These are phyloP conservation scores for Aurantiochytrium sp. DNA, from an alignment of 108 stramenopile species.

Conservation along the genomic window DNA sequence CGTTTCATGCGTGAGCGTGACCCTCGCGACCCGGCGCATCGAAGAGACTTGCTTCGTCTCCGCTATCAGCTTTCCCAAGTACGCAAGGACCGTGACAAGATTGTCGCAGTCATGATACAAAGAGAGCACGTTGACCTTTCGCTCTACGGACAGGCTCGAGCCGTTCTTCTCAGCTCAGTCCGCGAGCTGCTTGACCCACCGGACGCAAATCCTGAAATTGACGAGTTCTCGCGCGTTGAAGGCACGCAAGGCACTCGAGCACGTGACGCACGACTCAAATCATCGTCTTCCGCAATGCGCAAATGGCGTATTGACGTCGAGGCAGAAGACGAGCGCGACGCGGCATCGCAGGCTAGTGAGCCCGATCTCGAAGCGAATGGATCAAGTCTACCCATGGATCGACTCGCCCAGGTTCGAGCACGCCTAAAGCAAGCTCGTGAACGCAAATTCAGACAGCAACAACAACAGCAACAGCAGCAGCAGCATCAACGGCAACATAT, in stretches of 20 bases:
- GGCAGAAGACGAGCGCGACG: too few relatives aligned
- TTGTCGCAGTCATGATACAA: not conserved
- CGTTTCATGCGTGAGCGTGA: not conserved
- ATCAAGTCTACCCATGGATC: not conserved
- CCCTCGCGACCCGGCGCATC: not conserved
- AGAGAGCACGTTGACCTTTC: not conserved
- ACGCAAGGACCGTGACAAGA: not conserved
- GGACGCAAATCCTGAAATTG: not conserved
- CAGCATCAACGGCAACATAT: not conserved
- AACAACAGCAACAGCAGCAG: not conserved
- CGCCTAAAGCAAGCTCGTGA: not conserved
- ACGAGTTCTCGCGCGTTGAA: not conserved
- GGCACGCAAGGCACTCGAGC: not conserved
- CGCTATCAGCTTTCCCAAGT: not conserved
- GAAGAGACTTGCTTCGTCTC: not conserved
- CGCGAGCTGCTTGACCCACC: not conserved
- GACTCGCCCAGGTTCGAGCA: not conserved
- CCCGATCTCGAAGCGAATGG: too few relatives aligned
- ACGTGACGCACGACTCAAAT: too few relatives aligned
- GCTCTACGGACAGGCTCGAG: not conserved
- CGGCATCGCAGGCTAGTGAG: too few relatives aligned
- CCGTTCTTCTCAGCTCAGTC: not conserved
- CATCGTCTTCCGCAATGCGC: too few relatives aligned
- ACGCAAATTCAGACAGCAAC: not conserved
- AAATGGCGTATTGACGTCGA: too few relatives aligned